Base-by-base conservation (phyloP, 768 basidiomycete species). In the Tylopilus vinaceipallidus region DNA sequence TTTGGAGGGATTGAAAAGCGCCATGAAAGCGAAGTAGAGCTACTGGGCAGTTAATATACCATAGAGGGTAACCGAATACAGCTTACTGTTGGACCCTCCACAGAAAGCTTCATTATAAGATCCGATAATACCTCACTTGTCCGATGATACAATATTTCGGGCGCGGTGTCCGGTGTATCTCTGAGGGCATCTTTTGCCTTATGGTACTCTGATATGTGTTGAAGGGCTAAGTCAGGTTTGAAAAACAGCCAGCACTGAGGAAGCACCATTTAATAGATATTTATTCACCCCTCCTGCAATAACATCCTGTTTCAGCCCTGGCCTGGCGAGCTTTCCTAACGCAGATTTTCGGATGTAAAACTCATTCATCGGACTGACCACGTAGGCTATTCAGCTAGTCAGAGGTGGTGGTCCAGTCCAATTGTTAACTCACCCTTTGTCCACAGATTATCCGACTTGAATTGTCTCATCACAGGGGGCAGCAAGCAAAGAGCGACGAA, bases 11-110 rank as follows among this genome's bases (percentile, higher is more conserved):
- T 19, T 30, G 13, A 61, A 36, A 26, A 70, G 45, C 11, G 66
- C 63, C 27, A 58, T 44, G 20, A 62, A 47, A n/a, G 63, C 66
- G 32, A 64, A 62, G 47, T 66, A 70, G n/a, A 69, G 47, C 64
- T 64, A 16, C 6, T 16, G 4, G 3, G 9, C 2, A 2, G 12
- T 57, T 1, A 46, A 37, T 16, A 30, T 26, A 13, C 4, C 19
- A 5, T 26, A 2, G 14, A 42, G 3, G 7, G 4, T 4, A 4
- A 13, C 20, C 14, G 2, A 16, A 39, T 20, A 30, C 2, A 47
- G 55, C 24, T 41, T 19, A 64, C 63, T 17, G 45, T 47, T 3
- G 64, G 56, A 9, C 40, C 45, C 16, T 66, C 59, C 1, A 49
- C 47, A 27, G 50, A 55, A 19, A 65, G 29, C 12, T 3, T 24